A percentile compares a stretch with the other conserved stretches of the same genome.
phyloP scores from a whole-genome alignment of 1,284 basidiomycete genomes.

The Xanthoconium separans region DNA sequence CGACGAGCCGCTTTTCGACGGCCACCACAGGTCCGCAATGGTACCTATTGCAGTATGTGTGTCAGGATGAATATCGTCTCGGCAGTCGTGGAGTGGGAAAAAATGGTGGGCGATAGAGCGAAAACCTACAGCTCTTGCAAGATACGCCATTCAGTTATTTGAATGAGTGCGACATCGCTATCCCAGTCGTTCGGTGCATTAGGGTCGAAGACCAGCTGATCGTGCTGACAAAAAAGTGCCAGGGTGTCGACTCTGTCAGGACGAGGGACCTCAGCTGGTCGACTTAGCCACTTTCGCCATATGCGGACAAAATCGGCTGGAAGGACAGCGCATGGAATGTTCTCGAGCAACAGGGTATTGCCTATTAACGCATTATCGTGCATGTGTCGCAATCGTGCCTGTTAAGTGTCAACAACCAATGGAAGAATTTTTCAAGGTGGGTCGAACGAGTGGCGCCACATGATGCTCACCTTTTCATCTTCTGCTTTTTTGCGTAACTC shows the following conservation, averaged over 20 bases:
- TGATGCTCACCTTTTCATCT: constrained; percentile 63
- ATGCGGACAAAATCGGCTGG: constrained; percentile 58
- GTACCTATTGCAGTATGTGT: constrained; percentile 46
- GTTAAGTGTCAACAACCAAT: constrained; percentile 16
- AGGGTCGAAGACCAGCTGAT: constrained; percentile 63
- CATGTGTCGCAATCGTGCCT: constrained; percentile 63
- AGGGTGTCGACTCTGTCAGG: constrained; percentile 64
- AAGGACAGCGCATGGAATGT: constrained; percentile 55
- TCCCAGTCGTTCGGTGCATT: constrained; percentile 57
- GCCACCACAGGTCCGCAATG: constrained; percentile 54
- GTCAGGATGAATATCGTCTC: constrained; percentile 14
- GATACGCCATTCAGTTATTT: constrained; percentile 60
- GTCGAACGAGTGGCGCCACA: not conserved
- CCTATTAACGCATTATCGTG: constrained; percentile 53
- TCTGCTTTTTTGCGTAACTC: constrained; percentile 61
- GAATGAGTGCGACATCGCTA: constrained; percentile 53
- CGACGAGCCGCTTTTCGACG: constrained; percentile 41
- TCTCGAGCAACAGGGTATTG: constrained; percentile 43
- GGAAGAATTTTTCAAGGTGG: not conserved
- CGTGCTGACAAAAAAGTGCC: constrained; percentile 66
- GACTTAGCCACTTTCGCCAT: constrained; percentile 69
- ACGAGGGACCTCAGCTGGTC: constrained; percentile 53
- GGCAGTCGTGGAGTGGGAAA: constrained; percentile 11
- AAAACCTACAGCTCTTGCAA: constrained; percentile 54
- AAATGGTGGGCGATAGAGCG: constrained; percentile 7